A percentile compares a stretch with the other conserved stretches of the same genome.
Evolutionary conservation across 164 flowering plant species (phyloP).

Genomic region (Vitis vinifera): ASM3070453v1 NC_081822.1:17928001-17928500

Average conservation of each 20-base stretch:
- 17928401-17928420: constrained; percentile 12
- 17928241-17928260: constrained; percentile 15
- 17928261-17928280: constrained; percentile 29
- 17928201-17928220: constrained; percentile 42
- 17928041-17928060: constrained; percentile 1
- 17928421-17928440: neutral
- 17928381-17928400: constrained; percentile 29
- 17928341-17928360: constrained; percentile 36
- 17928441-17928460: constrained; percentile 23
- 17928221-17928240: constrained; percentile 28
- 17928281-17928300: constrained; percentile 29
- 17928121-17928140: constrained; percentile 19
- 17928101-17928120: constrained; percentile 39
- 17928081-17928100: constrained; percentile 27
- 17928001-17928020: neutral
- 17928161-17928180: constrained; percentile 21
- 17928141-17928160: constrained; percentile 34
- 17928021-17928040: neutral
- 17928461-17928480: constrained; percentile 16
- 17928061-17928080: constrained; percentile 26
- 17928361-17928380: constrained; percentile 19
- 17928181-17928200: constrained; percentile 28
- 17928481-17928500: constrained; percentile 34
- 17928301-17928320: constrained; percentile 34
- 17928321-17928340: constrained; percentile 25